Conservation (phyloP, 2,329 filamentous ascomycete species). For the Exutisphaerella laricina region DNA sequence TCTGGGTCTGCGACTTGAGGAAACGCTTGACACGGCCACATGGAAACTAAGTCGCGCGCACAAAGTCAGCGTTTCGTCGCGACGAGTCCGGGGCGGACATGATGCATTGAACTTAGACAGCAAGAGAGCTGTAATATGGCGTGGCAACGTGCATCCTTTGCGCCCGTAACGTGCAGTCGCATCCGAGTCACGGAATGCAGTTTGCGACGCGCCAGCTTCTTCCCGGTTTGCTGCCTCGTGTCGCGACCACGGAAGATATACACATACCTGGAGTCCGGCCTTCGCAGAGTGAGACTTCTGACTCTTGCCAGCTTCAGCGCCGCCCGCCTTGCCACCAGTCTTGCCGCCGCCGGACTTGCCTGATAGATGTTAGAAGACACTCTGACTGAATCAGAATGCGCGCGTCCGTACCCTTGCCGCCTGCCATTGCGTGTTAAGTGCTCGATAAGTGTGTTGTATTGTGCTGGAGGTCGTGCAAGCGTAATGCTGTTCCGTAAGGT, state of each 20-base stretch:
- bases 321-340: slow-evolving; percentile 71
- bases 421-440: slow-evolving; percentile 52
- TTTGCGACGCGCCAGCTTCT: slow-evolving; percentile 27
- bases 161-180: background rate
- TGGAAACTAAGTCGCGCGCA: slow-evolving; percentile 67
- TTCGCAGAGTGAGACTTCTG: slow-evolving; percentile 92
- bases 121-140: slow-evolving; percentile 2
- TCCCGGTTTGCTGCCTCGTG: slow-evolving; percentile 12
- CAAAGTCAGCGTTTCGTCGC: slow-evolving; percentile 1
- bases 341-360: slow-evolving; percentile 74
- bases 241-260: background rate
- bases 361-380: slow-evolving; percentile 33
- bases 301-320: slow-evolving; percentile 72
- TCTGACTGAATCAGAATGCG: slow-evolving; percentile 12
- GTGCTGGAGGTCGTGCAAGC: slow-evolving; percentile 8
- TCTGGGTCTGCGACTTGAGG: slow-evolving; percentile 97
- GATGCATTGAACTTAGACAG: too few species aligned
- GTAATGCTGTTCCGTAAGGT: slow-evolving; percentile 5
- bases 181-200: slow-evolving; percentile 17
- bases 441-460: slow-evolving; percentile 1
- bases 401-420: slow-evolving; percentile 81
- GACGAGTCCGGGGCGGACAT: too few species aligned
- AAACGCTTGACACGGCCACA: slow-evolving; percentile 99
- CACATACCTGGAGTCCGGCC: slow-evolving; percentile 85
- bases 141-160: slow-evolving; percentile 1